Conservation (phyloP, 1,284 basidiomycete species). For the Heterobasidion annosum region DNA sequence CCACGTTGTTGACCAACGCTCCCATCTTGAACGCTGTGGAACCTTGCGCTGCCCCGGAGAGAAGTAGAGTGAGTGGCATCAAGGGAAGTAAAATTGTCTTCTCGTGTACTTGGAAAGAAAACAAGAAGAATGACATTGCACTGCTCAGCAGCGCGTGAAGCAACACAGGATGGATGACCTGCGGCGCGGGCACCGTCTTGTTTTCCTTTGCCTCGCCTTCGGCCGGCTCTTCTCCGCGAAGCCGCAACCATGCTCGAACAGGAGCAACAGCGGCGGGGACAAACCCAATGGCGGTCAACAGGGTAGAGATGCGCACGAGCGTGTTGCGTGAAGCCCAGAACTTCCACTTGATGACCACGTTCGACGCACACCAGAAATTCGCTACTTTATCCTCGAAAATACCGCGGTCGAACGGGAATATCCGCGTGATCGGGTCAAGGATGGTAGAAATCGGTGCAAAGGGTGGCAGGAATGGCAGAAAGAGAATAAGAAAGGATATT, state of each 20-base stretch:
- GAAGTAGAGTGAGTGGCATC: conserved; percentile 73
- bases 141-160: conserved; percentile 66
- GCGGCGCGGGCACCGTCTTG: conserved; percentile 23
- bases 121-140: conserved; percentile 87
- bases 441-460: conserved; percentile 41
- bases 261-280: conserved; percentile 45
- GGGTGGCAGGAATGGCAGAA: conserved; percentile 67
- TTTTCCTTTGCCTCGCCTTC: conserved; percentile 7
- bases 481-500: conserved; percentile 59
- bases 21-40: conserved; percentile 73
- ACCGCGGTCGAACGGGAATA: conserved; percentile 87
- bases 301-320: conserved; percentile 50
- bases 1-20: conserved; percentile 78
- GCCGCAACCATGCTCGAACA: conserved; percentile 7
- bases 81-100: conserved; percentile 88
- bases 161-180: conserved; percentile 47
- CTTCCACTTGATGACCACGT: conserved; percentile 82
- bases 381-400: conserved; percentile 96
- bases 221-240: not conserved
- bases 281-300: conserved; percentile 56
- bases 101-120: conserved; percentile 95
- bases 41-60: conserved; percentile 53
- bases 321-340: conserved; percentile 34
- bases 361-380: conserved; percentile 93
- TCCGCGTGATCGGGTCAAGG: conserved; percentile 64